phyloP scores from a whole-genome alignment of 768 basidiomycete species.

The Auriscalpium orientale region DNA sequence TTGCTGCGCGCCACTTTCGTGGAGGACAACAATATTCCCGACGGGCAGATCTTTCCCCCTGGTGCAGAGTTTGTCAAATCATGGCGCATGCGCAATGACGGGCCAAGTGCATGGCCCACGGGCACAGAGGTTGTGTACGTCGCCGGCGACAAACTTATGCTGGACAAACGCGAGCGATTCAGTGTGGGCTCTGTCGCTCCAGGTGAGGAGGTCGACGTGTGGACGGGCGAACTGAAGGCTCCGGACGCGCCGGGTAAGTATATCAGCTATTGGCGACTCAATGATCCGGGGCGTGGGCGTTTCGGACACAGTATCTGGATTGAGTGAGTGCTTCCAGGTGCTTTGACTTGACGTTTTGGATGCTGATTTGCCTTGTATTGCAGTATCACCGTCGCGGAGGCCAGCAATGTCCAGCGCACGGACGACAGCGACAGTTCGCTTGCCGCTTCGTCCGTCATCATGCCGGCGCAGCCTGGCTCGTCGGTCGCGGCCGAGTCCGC shows the following conservation, averaged over 20 bases:
- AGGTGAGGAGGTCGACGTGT: slow-evolving; percentile 55
- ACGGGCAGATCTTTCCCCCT: slow-evolving; percentile 71
- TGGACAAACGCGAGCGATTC: slow-evolving; percentile 28
- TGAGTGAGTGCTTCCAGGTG: slow-evolving; percentile 42
- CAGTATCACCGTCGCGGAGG: slow-evolving; percentile 65
- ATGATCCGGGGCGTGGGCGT: slow-evolving; percentile 44
- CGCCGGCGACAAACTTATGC: slow-evolving; percentile 55
- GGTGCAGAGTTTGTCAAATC: slow-evolving; percentile 83
- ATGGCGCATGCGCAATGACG: slow-evolving; percentile 69
- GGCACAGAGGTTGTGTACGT: slow-evolving; percentile 62
- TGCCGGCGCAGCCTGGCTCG: slow-evolving; percentile 35
- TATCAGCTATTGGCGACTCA: slow-evolving; percentile 70
- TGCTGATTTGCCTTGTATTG: not conserved
- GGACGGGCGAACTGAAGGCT: slow-evolving; percentile 74
- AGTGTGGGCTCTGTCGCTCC: slow-evolving; percentile 49
- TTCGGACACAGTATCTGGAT: slow-evolving; percentile 78
- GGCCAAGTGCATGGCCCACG: slow-evolving; percentile 57
- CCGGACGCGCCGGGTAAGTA: slow-evolving; percentile 69
- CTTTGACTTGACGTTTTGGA: not conserved
- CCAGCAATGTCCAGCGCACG: slow-evolving; percentile 20
- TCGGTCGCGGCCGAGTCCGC: slow-evolving; percentile 1
- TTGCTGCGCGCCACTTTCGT: slow-evolving; percentile 50
- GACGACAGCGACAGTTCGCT: slow-evolving; percentile 41
- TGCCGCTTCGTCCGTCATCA: slow-evolving; percentile 63
- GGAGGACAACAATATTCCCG: slow-evolving; percentile 61